Evolutionary conservation across 495 filamentous ascomycete genomes (phyloP).

Genomic region (Glutinoglossum americanum): DNA sequence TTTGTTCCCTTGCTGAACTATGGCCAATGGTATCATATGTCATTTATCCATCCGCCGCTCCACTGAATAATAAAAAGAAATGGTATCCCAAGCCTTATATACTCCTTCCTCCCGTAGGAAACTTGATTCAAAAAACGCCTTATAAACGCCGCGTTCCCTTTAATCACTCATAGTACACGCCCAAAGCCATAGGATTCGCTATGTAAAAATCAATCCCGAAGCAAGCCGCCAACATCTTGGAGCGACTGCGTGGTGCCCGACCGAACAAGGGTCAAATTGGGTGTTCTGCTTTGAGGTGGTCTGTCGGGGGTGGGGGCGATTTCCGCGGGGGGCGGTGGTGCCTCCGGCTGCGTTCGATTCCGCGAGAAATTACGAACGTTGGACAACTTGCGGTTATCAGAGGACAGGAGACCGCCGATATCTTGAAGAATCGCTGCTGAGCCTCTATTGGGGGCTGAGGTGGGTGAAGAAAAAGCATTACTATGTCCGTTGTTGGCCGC

Average conservation of each 20-base stretch:
- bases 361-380: background rate
- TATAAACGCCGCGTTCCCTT: background rate
- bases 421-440: background rate
- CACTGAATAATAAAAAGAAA: background rate
- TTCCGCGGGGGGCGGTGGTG: background rate
- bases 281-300: background rate
- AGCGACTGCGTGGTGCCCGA: background rate
- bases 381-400: background rate
- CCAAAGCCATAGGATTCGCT: background rate
- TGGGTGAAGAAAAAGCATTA: background rate
- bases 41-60: background rate
- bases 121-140: background rate
- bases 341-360: background rate
- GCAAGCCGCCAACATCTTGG: background rate
- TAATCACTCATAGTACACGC: background rate
- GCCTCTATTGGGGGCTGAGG: background rate
- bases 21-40: background rate
- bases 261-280: background rate
- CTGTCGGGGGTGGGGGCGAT: background rate
- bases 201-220: background rate
- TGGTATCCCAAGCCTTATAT: background rate
- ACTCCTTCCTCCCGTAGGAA: background rate
- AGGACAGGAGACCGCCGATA: background rate
- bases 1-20: background rate
- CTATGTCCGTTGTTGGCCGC: background rate